These are phyloP conservation scores for Homolaphlyctis polyrhiza DNA, from an alignment of 371 early-diverging fungal genomes.

Conservation along the genomic window DNA sequence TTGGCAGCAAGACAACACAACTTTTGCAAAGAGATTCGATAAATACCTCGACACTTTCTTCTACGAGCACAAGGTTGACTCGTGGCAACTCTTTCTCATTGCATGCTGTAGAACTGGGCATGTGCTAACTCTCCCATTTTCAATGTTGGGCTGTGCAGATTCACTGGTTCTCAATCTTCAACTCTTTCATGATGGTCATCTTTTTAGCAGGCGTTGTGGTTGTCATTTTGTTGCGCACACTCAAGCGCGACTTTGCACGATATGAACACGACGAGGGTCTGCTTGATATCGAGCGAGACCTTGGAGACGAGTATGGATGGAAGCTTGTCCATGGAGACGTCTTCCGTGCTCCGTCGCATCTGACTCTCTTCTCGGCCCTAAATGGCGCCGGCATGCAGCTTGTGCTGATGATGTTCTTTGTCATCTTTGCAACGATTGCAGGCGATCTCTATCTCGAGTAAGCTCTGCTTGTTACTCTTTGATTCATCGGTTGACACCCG, in stretches of 20 bases:
- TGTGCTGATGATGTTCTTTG: conserved; percentile 52
- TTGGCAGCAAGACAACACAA: conserved; percentile 52
- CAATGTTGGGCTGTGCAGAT: conserved; percentile 39
- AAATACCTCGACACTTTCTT: conserved; percentile 68
- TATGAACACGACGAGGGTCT: conserved; percentile 74
- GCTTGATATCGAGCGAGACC: conserved; percentile 71
- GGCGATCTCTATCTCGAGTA: conserved; percentile 69
- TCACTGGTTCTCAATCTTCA: conserved; percentile 82
- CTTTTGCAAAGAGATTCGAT: conserved; percentile 63
- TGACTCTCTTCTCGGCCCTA: conserved; percentile 63
- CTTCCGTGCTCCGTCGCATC: conserved; percentile 69
- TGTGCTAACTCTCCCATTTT: background rate
- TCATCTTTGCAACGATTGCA: conserved; percentile 65
- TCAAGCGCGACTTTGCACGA: conserved; percentile 71
- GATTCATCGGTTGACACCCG: too few species aligned
- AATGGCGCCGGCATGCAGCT: conserved; percentile 75
- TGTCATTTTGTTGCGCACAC: conserved; percentile 65
- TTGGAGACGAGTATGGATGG: conserved; percentile 88
- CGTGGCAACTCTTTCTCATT: too few species aligned
- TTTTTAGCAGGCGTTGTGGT: conserved; percentile 73
- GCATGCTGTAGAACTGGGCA: too few species aligned
- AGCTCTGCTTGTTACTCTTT: too few species aligned
- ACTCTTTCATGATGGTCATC: conserved; percentile 79
- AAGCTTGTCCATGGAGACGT: conserved; percentile 87
- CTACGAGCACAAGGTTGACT: conserved; percentile 76